phyloP scores from a whole-genome alignment of 768 basidiomycete genomes.

The Tylopilus subfusipes region DNA sequence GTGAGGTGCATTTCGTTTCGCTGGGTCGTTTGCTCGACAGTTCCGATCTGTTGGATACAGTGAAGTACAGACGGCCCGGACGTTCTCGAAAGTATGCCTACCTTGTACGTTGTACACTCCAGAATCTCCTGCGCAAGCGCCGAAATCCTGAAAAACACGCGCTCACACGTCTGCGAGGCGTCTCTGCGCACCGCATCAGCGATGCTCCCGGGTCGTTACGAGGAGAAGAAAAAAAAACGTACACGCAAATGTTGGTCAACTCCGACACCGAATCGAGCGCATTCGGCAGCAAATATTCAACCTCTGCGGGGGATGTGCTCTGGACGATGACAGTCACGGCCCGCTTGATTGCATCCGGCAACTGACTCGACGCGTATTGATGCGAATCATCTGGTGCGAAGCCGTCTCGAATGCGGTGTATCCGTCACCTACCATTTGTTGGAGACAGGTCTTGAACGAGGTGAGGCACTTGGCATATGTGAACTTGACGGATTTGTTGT shows the following conservation, averaged over 20 bases:
- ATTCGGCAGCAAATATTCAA: constrained; percentile 15
- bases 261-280: constrained; percentile 20
- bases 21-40: too few species aligned
- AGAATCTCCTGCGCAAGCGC: too few species aligned
- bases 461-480: constrained; percentile 17
- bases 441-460: constrained; percentile 21
- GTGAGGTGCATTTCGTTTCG: too few species aligned
- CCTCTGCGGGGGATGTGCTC: constrained; percentile 5
- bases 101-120: too few species aligned
- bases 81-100: too few species aligned
- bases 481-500: constrained; percentile 6
- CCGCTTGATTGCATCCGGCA: constrained; percentile 15
- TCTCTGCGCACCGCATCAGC: constrained; percentile 3
- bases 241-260: constrained; percentile 18
- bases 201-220: background rate
- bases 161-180: too few species aligned
- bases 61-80: too few species aligned
- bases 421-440: constrained; percentile 22
- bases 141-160: too few species aligned
- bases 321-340: constrained; percentile 15
- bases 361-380: too few species aligned
- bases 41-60: too few species aligned
- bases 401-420: constrained; percentile 21
- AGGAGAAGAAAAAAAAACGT: background rate
- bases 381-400: constrained; percentile 19